Conservation (phyloP, 2,329 filamentous ascomycete genomes). For the Rhynchosporium secalis region DNA sequence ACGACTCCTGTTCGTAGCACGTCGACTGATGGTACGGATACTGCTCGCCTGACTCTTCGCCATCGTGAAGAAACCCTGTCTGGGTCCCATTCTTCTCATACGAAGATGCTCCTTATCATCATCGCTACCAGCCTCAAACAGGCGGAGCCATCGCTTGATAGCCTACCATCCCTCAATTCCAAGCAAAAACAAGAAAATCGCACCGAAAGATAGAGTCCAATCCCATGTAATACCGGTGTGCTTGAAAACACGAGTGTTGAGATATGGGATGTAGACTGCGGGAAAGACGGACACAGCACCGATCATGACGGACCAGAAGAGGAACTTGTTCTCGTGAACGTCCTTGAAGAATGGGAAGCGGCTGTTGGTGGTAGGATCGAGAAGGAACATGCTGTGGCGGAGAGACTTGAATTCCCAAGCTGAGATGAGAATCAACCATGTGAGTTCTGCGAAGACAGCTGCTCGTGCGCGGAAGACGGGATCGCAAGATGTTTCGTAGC, state of each 20-base stretch:
- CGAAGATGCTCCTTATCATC: conserved; percentile 19
- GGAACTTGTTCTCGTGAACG: conserved; percentile 59
- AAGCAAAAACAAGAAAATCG: conserved; percentile 57
- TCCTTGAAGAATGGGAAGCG: conserved; percentile 44
- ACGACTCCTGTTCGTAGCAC: conserved; percentile 5
- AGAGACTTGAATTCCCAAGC: conserved; percentile 62
- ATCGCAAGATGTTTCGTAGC: conserved; percentile 49
- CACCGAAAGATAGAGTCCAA: conserved; percentile 62
- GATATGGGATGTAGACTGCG: conserved; percentile 62
- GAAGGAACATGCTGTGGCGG: conserved; percentile 56
- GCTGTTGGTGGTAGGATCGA: conserved; percentile 46
- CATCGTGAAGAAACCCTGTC: conserved; percentile 40
- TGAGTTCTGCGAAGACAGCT: conserved; percentile 57
- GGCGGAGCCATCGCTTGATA: conserved; percentile 49
- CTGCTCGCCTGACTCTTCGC: conserved; percentile 30
- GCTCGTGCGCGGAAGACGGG: conserved; percentile 56
- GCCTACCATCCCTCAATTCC: conserved; percentile 64
- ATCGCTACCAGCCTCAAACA: conserved; percentile 37
- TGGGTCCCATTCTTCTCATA: conserved; percentile 31
- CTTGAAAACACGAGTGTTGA: conserved; percentile 63
- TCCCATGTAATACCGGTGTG: conserved; percentile 64
- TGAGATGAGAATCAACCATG: conserved; percentile 56
- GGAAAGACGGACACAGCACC: conserved; percentile 57
- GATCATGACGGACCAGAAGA: conserved; percentile 56
- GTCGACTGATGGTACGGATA: conserved; percentile 11